Evolutionary conservation across 345 rosid species (phyloP).

Genomic region (Physaria fendleri): DNA sequence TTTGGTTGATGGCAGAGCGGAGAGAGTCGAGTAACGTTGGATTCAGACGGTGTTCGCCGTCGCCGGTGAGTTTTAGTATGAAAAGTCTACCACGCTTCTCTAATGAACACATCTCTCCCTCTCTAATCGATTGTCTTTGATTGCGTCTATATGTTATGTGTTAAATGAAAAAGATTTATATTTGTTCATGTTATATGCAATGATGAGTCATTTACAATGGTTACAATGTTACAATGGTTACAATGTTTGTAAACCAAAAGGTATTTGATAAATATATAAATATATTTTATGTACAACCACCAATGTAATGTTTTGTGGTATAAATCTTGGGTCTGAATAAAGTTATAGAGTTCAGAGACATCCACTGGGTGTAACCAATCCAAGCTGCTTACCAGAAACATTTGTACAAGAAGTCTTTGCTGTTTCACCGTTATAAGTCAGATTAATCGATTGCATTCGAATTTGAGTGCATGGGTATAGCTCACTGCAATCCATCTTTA

Average conservation of each 20-base stretch:
- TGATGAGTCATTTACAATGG: neutral
- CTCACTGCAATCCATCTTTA: conserved; percentile 30
- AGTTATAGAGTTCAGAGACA: conserved; percentile 9
- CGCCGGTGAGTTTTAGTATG: conserved; percentile 46
- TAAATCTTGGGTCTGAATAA: neutral
- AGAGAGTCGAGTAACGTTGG: conserved; percentile 39
- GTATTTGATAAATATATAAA: neutral
- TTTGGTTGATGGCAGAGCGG: conserved; percentile 37
- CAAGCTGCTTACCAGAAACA: conserved; percentile 23
- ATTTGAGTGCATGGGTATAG: conserved; percentile 23
- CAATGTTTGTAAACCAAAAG: neutral
- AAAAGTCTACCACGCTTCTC: conserved; percentile 51
- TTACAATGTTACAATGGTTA: neutral
- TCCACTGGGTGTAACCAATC: conserved; percentile 25
- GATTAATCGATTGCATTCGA: conserved; percentile 24
- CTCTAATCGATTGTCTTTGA: neutral
- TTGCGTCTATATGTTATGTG: too few relatives aligned
- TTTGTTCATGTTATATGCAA: too few relatives aligned
- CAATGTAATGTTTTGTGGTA: neutral
- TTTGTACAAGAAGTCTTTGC: conserved; percentile 23
- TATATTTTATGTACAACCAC: neutral
- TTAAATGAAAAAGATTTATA: too few relatives aligned
- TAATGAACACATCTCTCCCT: conserved; percentile 39
- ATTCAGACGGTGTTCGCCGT: conserved; percentile 57
- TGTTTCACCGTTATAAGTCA: conserved; percentile 11